Conservation (phyloP, 1,139 yeast species). For the Hanseniaspora gamundiae region DNA sequence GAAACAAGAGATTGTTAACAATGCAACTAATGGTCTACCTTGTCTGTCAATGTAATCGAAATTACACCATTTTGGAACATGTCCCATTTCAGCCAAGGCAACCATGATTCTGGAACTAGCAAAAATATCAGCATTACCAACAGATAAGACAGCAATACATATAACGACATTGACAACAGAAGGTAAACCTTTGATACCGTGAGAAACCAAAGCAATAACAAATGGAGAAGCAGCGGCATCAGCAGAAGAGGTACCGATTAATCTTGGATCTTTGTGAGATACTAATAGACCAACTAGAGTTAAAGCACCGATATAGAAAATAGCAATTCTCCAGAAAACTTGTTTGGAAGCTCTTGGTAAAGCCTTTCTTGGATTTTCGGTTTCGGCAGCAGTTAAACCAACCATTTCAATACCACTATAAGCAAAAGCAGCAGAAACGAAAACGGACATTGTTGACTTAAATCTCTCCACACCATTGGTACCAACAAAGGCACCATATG, state of each 20-base stretch:
- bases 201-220: conserved; percentile 23
- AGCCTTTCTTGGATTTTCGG: conserved; percentile 53
- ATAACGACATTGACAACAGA: conserved; percentile 42
- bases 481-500: conserved; percentile 49
- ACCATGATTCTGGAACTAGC: conserved; percentile 55
- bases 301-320: conserved; percentile 57
- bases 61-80: conserved; percentile 35
- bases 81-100: conserved; percentile 52
- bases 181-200: conserved; percentile 8
- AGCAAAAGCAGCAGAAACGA: conserved; percentile 73
- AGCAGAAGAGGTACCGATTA: conserved; percentile 31
- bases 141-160: conserved; percentile 53
- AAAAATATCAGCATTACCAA: conserved; percentile 56
- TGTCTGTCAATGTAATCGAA: conserved; percentile 43
- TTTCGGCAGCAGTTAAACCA: conserved; percentile 74
- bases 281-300: conserved; percentile 67
- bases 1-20: conserved; percentile 34
- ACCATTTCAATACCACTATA: conserved; percentile 67
- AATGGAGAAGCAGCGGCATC: conserved; percentile 24
- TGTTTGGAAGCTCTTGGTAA: conserved; percentile 58
- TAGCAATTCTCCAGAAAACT: conserved; percentile 63
- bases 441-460: conserved; percentile 32
- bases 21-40: conserved; percentile 57
- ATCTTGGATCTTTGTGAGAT: conserved; percentile 48
- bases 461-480: conserved; percentile 19